Conservation (phyloP, 2,329 filamentous ascomycete genomes). For the Colletotrichum lindemuthianum region DNA sequence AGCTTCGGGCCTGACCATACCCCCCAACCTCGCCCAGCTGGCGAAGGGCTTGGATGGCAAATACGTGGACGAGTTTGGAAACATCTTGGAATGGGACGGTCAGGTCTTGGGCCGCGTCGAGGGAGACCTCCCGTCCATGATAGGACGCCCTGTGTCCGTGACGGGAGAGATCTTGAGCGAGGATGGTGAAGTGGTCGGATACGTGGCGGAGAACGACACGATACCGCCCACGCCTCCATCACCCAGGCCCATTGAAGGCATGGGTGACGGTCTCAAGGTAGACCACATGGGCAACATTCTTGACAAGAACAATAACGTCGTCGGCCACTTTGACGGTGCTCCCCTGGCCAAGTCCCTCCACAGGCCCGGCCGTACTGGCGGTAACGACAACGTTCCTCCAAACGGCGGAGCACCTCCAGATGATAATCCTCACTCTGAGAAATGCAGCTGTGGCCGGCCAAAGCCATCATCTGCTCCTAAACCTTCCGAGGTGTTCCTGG, state of each 20-base stretch:
- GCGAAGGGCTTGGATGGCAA: constrained; percentile 57
- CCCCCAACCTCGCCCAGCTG: constrained; percentile 45
- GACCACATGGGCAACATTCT: constrained; percentile 58
- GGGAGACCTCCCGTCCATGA: constrained; percentile 65
- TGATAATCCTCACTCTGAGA: constrained; percentile 39
- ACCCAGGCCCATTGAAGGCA: constrained; percentile 46
- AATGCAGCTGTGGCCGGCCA: constrained; percentile 42
- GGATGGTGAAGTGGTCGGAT: constrained; percentile 54
- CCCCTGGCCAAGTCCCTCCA: constrained; percentile 50
- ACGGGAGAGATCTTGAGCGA: constrained; percentile 59
- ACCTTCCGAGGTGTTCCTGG: constrained; percentile 65
- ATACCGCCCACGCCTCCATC: constrained; percentile 37
- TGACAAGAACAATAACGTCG: constrained; percentile 55
- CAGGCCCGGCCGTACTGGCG: constrained; percentile 46
- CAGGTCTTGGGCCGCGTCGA: constrained; percentile 62
- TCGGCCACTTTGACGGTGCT: constrained; percentile 55
- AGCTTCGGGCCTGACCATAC: constrained; percentile 43
- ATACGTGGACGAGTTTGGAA: constrained; percentile 63
- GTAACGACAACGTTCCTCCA: constrained; percentile 5
- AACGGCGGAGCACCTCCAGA: constrained; percentile 4
- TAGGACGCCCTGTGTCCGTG: constrained; percentile 57
- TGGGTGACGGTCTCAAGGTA: constrained; percentile 52
- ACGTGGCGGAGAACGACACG: constrained; percentile 54
- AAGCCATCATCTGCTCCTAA: constrained; percentile 51
- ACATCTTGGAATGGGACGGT: constrained; percentile 60